phyloP scores from a whole-genome alignment of 495 filamentous ascomycete genomes.

The Talaromyces ruber region DNA sequence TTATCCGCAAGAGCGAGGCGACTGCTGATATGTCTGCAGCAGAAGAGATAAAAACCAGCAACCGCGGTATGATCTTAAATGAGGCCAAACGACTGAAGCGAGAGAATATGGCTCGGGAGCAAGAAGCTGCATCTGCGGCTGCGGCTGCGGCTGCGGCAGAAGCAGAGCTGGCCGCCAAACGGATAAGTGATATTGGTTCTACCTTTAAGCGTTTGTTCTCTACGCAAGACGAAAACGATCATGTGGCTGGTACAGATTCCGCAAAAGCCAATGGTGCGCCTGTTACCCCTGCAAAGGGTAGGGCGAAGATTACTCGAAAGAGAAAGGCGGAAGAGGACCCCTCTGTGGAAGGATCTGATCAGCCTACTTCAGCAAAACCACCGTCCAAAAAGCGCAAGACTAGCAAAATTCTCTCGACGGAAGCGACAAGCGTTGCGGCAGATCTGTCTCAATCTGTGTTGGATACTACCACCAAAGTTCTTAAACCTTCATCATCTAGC shows the following conservation, averaged over 20 bases:
- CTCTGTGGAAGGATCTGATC: conserved; percentile 11
- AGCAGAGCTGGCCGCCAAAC: conserved; percentile 55
- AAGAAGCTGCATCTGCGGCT: conserved; percentile 40
- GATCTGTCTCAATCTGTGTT: not conserved
- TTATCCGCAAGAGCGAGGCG: conserved; percentile 40
- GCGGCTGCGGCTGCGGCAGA: conserved; percentile 42
- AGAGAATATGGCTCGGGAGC: conserved; percentile 59
- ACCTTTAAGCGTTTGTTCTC: conserved; percentile 39
- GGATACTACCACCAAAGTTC: conserved; percentile 1
- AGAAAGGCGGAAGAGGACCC: conserved; percentile 19
- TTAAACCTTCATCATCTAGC: conserved; percentile 15
- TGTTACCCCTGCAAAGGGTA: conserved; percentile 11
- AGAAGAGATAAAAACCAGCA: conserved; percentile 51
- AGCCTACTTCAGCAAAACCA: conserved; percentile 8
- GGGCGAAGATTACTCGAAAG: conserved; percentile 18
- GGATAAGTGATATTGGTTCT: conserved; percentile 43
- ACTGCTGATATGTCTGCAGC: conserved; percentile 25
- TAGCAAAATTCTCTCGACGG: conserved; percentile 41
- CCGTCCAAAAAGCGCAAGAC: conserved; percentile 48
- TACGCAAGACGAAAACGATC: conserved; percentile 6
- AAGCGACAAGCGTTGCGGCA: conserved; percentile 20
- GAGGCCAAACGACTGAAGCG: conserved; percentile 88
- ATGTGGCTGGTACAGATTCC: conserved; percentile 3
- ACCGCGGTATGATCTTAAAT: conserved; percentile 85
- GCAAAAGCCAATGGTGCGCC: conserved; percentile 1